Base-by-base conservation (phyloP, 2,329 filamentous ascomycete genomes). In the Penicillium sp. region DNA sequence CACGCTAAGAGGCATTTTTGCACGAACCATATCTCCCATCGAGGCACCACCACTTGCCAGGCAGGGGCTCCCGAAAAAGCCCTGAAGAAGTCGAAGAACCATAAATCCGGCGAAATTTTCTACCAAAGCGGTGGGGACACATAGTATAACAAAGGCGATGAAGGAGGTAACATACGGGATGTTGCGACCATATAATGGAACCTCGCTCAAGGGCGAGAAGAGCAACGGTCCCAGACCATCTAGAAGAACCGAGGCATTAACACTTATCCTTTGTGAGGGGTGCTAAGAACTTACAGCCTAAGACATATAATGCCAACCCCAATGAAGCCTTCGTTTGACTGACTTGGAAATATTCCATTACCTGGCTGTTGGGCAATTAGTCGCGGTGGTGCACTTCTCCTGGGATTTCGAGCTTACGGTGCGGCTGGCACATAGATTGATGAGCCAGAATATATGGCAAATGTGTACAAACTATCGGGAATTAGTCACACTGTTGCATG, bases 121-220 rank as follows among this genome's bases (percentile, higher is more conserved):
- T 2, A 81, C 82, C 0, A 88, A 67, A 0, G 84, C 82, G 0
- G 84, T 82, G 0, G 85, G 84, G 16, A 88, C 77, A 6, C 80
- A 82, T 16, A 89, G 67, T 55, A 88, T 77, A 44, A 86, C 82
- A 68, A 88, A 90, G 29, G 89, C 72, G 53, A 80, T 79, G 72
- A 88, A 84, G 21, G 86, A 86, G 56, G 80, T 68, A 31, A 86
- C 79, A 70, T 89, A 89, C 15, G 86, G 80, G 0, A 82, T 82
- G 62, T 84, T 88, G 6, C 86, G 78, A 3, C 87, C 87, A 46
- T 89, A 80, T 39, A 78, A 66, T 0, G 86, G 84, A 31, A 89
- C 82, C 70, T 89, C 87, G 37, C 77, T 80, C 34, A 89, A 71
- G 0, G 87, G 86, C 0, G 82, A 83, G 71, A 83, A 88, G n/a